These are phyloP conservation scores for Salvia rosmarinus DNA, from an alignment of 257 asterid genomes.

Conservation along the genomic window DNA sequence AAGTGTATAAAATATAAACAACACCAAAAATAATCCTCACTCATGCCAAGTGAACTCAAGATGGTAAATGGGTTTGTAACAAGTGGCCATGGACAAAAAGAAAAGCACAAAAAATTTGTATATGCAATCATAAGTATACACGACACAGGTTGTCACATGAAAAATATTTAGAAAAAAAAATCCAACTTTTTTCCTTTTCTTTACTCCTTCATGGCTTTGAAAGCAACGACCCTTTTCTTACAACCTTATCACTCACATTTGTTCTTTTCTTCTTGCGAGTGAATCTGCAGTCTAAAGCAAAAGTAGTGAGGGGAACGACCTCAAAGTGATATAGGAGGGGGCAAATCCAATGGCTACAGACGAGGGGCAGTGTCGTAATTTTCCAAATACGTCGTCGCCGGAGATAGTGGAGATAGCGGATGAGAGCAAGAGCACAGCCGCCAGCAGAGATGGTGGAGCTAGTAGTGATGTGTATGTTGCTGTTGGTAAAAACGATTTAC, in stretches of 20 bases:
- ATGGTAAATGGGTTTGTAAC: constrained; percentile 23
- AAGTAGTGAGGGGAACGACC: background rate
- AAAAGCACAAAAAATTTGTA: constrained; percentile 29
- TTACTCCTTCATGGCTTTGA: constrained; percentile 42
- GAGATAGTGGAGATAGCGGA: constrained; percentile 77
- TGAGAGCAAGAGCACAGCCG: constrained; percentile 44
- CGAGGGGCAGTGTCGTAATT: constrained; percentile 44
- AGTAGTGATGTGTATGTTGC: constrained; percentile 70
- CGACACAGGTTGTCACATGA: constrained; percentile 31
- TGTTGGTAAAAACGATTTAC: constrained; percentile 71
- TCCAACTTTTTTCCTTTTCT: constrained; percentile 30
- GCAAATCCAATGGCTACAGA: constrained; percentile 28
- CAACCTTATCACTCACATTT: constrained; percentile 31
- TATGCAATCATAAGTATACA: constrained; percentile 2
- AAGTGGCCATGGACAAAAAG: constrained; percentile 37
- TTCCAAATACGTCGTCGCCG: constrained; percentile 45
- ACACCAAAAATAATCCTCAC: background rate
- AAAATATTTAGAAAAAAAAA: constrained; percentile 30
- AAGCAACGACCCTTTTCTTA: constrained; percentile 44
- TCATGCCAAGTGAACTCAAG: constrained; percentile 36
- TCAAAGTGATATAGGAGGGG: constrained; percentile 27
- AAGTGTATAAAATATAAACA: no score
- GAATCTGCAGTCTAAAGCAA: constrained; percentile 33
- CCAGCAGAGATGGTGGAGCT: constrained; percentile 40
- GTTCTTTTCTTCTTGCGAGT: constrained; percentile 39